phyloP scores from a whole-genome alignment of 1,284 basidiomycete species.

The Rhodofomes roseus region DNA sequence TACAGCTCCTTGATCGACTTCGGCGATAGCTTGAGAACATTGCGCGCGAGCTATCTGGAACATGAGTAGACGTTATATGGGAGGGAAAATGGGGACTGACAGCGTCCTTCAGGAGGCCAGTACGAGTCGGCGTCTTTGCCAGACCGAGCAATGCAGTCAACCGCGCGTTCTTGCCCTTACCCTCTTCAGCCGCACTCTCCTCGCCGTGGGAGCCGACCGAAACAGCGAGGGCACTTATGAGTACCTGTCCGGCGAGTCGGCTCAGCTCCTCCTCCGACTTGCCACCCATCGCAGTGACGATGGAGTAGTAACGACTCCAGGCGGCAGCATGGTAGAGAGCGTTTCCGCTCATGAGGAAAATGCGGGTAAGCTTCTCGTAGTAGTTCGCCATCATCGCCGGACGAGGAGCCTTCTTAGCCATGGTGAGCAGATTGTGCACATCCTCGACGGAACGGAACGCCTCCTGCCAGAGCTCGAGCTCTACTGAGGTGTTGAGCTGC shows the following conservation, averaged over 20 bases:
- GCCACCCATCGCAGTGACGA: conserved; percentile 64
- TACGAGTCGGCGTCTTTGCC: conserved; percentile 81
- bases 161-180: conserved; percentile 72
- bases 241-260: conserved; percentile 87
- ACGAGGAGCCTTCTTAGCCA: conserved; percentile 89
- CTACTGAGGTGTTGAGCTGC: conserved; percentile 96
- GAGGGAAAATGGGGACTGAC: conserved; percentile 40
- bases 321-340: conserved; percentile 96
- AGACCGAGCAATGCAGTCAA: conserved; percentile 88
- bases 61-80: not conserved
- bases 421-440: conserved; percentile 92
- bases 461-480: conserved; percentile 99
- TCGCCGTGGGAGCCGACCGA: conserved; percentile 77
- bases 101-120: conserved; percentile 83
- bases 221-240: conserved; percentile 91
- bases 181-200: conserved; percentile 61
- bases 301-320: conserved; percentile 83
- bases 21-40: conserved; percentile 84
- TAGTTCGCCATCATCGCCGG: conserved; percentile 99
- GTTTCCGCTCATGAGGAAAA: conserved; percentile 93
- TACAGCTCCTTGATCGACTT: conserved; percentile 79
- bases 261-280: conserved; percentile 78
- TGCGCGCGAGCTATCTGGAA: conserved; percentile 63
- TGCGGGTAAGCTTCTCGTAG: conserved; percentile 97
- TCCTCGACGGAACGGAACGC: conserved; percentile 99